These are phyloP conservation scores for Psilocybe cyanescens DNA, from an alignment of 768 basidiomycete species.

Conservation along the genomic window DNA sequence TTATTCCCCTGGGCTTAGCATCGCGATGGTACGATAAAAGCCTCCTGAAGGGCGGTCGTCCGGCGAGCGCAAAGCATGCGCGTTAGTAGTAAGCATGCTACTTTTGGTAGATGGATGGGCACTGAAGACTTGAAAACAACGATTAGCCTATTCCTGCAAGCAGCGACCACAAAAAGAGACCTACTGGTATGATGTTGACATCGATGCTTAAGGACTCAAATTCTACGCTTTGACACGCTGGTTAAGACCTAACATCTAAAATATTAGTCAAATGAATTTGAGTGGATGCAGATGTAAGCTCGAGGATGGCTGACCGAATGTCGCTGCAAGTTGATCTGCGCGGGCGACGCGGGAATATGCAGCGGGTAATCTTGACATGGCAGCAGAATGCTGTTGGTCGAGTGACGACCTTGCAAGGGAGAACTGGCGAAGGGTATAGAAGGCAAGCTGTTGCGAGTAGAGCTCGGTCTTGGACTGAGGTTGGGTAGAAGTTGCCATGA, in stretches of 20 bases:
- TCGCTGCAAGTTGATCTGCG: conserved; percentile 21
- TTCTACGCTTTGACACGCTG: background rate
- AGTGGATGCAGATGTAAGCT: background rate
- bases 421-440: conserved; percentile 52
- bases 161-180: background rate
- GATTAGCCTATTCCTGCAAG: background rate
- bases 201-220: background rate
- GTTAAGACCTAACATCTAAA: conserved; percentile 9
- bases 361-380: conserved; percentile 42
- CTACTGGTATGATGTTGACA: background rate
- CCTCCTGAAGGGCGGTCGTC: background rate
- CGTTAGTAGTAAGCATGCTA: conserved; percentile 24
- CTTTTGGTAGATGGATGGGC: background rate
- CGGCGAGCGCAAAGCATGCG: conserved; percentile 16
- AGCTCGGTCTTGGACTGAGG: conserved; percentile 34
- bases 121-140: background rate
- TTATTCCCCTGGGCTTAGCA: background rate
- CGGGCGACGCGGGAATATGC: conserved; percentile 31
- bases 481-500: conserved; percentile 27
- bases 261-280: conserved; percentile 5
- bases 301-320: conserved; percentile 2
- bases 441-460: conserved; percentile 52
- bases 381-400: conserved; percentile 32
- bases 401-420: conserved; percentile 38
- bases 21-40: background rate